Percentiles rank a stretch among this genome's conserved stretches.
phyloP scores from a whole-genome alignment of 495 filamentous ascomycete genomes.

The Penicillium macrosclerotiorum region DNA sequence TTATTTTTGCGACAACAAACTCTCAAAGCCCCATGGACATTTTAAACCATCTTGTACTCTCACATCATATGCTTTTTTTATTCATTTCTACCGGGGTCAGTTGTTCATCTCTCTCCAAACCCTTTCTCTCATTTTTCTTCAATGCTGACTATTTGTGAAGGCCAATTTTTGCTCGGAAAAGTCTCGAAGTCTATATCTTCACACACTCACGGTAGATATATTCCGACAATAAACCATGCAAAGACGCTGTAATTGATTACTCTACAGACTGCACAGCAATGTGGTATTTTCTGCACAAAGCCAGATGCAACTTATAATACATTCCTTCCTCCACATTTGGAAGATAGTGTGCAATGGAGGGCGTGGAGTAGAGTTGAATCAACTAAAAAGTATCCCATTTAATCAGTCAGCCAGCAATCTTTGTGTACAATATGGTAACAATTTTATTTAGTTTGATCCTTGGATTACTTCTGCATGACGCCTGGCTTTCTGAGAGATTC shows the following conservation, averaged over 20 bases:
- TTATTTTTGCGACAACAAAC: background rate
- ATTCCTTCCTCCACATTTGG: background rate
- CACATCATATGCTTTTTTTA: conserved; percentile 8
- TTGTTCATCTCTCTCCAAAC: background rate
- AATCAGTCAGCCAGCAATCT: no score
- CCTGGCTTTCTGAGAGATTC: conserved; percentile 11
- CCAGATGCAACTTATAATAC: background rate
- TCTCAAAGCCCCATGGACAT: background rate
- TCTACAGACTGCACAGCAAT: conserved; percentile 1
- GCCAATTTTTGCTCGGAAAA: conserved; percentile 2
- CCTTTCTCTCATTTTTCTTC: no score
- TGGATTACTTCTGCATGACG: conserved; percentile 10
- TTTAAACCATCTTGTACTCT: conserved; percentile 1
- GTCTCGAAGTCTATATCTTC: background rate
- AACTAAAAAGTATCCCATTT: conserved; percentile 3
- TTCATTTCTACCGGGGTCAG: conserved; percentile 10
- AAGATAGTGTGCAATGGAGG: conserved; percentile 1
- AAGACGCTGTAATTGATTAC: background rate
- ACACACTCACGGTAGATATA: conserved; percentile 1
- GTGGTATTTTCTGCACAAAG: conserved; percentile 4
- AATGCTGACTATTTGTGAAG: background rate
- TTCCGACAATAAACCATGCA: no score
- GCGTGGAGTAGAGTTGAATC: conserved; percentile 9
- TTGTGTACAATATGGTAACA: no score
- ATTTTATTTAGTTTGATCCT: conserved; percentile 3